A percentile compares a stretch with the other conserved stretches of the same genome.
Conservation (phyloP, 352 stramenopile species). For the Blastocystis hominis region DNA sequence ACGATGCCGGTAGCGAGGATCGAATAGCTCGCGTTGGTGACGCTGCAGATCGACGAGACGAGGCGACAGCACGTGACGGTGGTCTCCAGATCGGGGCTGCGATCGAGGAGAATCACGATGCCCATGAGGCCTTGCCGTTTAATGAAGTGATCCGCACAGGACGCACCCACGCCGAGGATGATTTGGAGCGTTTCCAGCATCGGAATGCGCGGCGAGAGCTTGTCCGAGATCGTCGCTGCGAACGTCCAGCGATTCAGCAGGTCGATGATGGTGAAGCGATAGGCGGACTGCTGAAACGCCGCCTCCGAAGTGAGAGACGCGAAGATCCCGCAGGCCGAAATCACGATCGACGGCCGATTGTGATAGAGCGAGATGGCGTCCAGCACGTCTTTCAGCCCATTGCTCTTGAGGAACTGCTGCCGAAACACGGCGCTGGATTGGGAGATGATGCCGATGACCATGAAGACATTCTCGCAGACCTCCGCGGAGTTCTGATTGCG, state of each 20-base stretch:
- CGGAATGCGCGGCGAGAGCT: not conserved
- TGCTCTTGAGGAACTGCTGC: not conserved
- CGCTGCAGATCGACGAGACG: not conserved
- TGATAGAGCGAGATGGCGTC: not conserved
- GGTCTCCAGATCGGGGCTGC: not conserved
- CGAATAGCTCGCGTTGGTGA: not conserved
- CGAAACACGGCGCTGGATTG: not conserved
- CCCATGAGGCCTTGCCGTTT: not conserved
- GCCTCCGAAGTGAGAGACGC: not conserved
- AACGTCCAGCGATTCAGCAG: not conserved
- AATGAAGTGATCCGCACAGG: not conserved
- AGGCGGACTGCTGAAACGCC: not conserved
- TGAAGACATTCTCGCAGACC: not conserved
- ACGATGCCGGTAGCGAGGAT: not conserved
- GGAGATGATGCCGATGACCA: not conserved
- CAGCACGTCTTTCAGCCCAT: not conserved
- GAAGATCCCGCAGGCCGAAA: not conserved
- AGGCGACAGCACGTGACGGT: not conserved
- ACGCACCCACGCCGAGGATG: not conserved
- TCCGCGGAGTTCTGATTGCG: not conserved
- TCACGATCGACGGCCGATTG: not conserved
- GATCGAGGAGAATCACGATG: not conserved
- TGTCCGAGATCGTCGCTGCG: not conserved
- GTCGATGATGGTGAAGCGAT: not conserved
- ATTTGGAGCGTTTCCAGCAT: not conserved